These are phyloP conservation scores for Citrus trifoliata DNA, from an alignment of 345 rosid species.

Conservation along the genomic window DNA sequence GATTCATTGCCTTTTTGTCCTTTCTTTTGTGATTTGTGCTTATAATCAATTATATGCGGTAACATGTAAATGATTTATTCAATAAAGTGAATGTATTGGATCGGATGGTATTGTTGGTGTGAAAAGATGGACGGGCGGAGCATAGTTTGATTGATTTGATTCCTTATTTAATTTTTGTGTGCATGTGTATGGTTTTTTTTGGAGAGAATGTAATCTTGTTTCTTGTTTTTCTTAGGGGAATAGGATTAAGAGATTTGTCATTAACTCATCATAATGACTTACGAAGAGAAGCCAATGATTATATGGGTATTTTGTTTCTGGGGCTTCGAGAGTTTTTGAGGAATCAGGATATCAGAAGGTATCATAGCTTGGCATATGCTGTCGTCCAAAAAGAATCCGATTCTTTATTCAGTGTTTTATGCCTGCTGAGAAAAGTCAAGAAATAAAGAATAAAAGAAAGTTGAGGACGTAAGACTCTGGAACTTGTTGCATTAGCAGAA, in stretches of 20 bases:
- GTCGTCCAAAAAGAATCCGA: background rate
- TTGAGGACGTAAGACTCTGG: background rate
- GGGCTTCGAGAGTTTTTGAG: background rate
- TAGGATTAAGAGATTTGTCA: background rate
- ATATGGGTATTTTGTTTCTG: no score
- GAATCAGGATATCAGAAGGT: background rate
- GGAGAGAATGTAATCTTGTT: background rate
- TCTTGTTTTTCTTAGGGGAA: no score
- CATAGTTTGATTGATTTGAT: background rate
- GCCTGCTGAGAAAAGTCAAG: no score
- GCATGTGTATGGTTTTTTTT: no score
- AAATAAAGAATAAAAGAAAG: background rate
- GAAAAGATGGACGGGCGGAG: background rate
- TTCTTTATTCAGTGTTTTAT: background rate
- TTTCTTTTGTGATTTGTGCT: background rate
- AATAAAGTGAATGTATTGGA: slow-evolving; percentile 3
- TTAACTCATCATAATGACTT: background rate
- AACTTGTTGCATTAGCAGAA: background rate
- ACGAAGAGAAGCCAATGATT: background rate
- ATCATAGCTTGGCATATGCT: slow-evolving; percentile 13
- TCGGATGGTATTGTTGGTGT: background rate
- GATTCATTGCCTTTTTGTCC: background rate
- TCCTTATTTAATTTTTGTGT: background rate
- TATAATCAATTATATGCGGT: background rate
- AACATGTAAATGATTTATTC: slow-evolving; percentile 1